Base-by-base conservation (phyloP, 2,329 filamentous ascomycete genomes). In the Ampelomyces quisqualis region DNA sequence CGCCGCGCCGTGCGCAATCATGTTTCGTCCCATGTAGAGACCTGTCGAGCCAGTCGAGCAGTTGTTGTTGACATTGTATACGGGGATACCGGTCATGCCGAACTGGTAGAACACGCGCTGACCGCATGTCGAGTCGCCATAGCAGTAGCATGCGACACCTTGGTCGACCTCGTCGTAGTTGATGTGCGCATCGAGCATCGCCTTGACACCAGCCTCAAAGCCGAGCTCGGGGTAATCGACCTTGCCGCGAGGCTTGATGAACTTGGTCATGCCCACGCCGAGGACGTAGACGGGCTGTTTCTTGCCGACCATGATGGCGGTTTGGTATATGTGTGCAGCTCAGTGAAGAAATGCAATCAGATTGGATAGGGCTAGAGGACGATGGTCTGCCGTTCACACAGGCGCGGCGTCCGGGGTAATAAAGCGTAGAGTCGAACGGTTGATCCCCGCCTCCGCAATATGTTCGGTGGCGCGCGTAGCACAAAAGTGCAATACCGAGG, bases 51-150 rank as follows among this genome's bases (percentile, higher is more conserved):
- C 93, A 0, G 91, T 97, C 3, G 88, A 88, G 77, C 91, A 97
- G 76, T 96, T 96, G 78, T 97, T 97, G 80, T 96, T 97, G 64
- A 95, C 89, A 64, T 97, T 97, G 77, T 94, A 90, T 67, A 97
- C 89, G 61, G 91, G 91, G 58, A 97, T 96, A 63, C 86, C 79
- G 29, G 90, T 96, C 85, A 97, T 90, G 74, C 91, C 93, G 70
- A 97, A 96, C 73, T 97, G 91, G 74, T 97, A 97, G 73, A 97
- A 96, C 63, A 97, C 90, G 53, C 91, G 85, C 76, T 97, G 91
- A 33, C 91, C 91, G 71, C 87, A 93, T 40, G 91, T 95, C 51
- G 84, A 90, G 75, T 97, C 91, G 64, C 91, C 91, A 69, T 95
- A 96, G 78, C 90, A 95, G 77, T 95, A 97, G 78, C 91, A 96